phyloP scores from a whole-genome alignment of 75 land plant genomes.

The Larix kaempferi region DNA sequence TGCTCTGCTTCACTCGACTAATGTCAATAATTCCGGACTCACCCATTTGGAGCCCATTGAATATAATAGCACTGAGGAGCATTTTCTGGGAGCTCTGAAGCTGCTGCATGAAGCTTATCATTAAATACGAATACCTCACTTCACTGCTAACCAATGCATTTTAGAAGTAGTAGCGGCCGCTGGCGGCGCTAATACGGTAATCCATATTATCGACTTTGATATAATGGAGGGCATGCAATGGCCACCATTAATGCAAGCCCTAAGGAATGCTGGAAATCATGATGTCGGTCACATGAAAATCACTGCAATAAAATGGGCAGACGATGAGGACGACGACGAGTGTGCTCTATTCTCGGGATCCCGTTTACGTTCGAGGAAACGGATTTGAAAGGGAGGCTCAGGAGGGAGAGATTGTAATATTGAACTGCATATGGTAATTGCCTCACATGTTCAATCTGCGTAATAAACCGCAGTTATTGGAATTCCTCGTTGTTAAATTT shows the following conservation, averaged over 20 bases:
- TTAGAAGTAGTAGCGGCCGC: constrained; percentile 38
- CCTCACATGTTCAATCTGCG: too few species aligned
- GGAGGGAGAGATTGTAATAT: too few species aligned
- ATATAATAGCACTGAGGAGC: neutral
- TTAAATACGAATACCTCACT: constrained; percentile 57
- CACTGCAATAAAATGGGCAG: constrained; percentile 42
- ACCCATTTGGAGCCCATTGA: neutral
- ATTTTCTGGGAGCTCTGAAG: constrained; percentile 46
- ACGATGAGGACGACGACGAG: constrained; percentile 20
- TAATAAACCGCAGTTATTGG: too few species aligned
- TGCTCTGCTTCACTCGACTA: constrained; percentile 30
- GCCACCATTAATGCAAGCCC: constrained; percentile 13
- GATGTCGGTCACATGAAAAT: constrained; percentile 38
- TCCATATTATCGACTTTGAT: constrained; percentile 41
- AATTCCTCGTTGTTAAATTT: too few species aligned
- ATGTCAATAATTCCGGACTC: constrained; percentile 35
- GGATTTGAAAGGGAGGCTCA: too few species aligned
- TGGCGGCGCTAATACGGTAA: constrained; percentile 10
- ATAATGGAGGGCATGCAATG: constrained; percentile 68
- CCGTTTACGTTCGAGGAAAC: too few species aligned
- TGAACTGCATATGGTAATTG: too few species aligned
- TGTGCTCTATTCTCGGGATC: too few species aligned
- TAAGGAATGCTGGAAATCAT: constrained; percentile 21
- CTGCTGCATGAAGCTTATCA: constrained; percentile 62
- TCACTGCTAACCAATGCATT: constrained; percentile 69